Evolutionary conservation across 164 flowering plant genomes (phyloP).

Genomic region (Vitis rupestris): DNA sequence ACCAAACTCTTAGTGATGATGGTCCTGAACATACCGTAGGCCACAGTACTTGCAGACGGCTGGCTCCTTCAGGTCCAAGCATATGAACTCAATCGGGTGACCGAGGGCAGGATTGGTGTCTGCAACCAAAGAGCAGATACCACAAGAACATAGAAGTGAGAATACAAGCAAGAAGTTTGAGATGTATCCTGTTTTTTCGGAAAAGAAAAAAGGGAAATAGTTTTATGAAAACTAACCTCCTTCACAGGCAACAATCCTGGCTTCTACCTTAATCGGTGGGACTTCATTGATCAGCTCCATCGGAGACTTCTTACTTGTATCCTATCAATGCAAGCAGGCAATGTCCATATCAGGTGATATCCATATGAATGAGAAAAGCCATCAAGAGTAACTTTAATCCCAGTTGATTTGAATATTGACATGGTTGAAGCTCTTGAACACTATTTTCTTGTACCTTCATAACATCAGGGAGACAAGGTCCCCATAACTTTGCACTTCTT

Average conservation of each 20-base stretch:
- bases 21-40: conserved; percentile 82
- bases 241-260: conserved; percentile 93
- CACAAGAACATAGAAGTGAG: neutral
- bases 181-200: neutral
- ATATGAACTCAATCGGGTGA: conserved; percentile 95
- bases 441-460: no score
- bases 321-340: conserved; percentile 37
- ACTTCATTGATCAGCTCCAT: conserved; percentile 98
- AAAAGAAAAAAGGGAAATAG: neutral
- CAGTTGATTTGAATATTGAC: no score
- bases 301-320: conserved; percentile 88
- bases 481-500: no score
- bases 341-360: neutral
- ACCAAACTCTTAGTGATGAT: conserved; percentile 45
- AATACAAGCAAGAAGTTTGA: neutral
- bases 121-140: conserved; percentile 26
- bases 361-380: no score
- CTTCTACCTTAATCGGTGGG: conserved; percentile 92
- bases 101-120: conserved; percentile 89
- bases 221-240: conserved; percentile 57
- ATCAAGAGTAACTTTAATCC: no score
- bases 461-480: no score
- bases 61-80: conserved; percentile 79
- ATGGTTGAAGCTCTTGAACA: no score
- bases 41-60: conserved; percentile 98